Evolutionary conservation across 2,329 filamentous ascomycete species (phyloP).

Genomic region (Daldinia eschscholtzii): DNA sequence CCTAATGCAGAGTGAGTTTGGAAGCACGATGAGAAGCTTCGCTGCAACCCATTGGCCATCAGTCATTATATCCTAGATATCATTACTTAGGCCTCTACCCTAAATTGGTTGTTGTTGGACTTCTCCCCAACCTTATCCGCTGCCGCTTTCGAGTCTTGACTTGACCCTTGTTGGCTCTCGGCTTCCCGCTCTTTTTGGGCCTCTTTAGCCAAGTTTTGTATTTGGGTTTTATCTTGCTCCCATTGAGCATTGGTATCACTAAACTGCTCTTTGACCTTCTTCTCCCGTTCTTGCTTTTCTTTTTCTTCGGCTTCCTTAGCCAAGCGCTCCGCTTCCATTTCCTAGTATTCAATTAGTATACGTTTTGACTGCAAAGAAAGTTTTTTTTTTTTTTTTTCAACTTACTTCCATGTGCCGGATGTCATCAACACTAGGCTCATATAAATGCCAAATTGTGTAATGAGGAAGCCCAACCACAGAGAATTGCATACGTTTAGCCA

Average conservation of each 20-base stretch:
- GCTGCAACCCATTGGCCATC: conserved; percentile 16
- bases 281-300: conserved; percentile 76
- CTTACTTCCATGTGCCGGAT: conserved; percentile 92
- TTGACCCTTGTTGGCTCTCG: conserved; percentile 34
- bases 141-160: conserved; percentile 33
- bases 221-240: conserved; percentile 88
- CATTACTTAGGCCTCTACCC: conserved; percentile 42
- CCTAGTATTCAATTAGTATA: conserved; percentile 60
- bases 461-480: conserved; percentile 96
- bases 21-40: conserved; percentile 11
- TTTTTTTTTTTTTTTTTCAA: neutral
- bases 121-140: conserved; percentile 42
- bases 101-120: conserved; percentile 41
- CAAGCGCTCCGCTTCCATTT: conserved; percentile 91
- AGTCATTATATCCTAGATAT: conserved; percentile 32
- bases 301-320: conserved; percentile 84
- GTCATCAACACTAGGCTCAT: conserved; percentile 98
- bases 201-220: conserved; percentile 76
- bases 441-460: conserved; percentile 99
- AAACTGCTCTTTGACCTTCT: conserved; percentile 86
- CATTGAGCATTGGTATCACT: conserved; percentile 82
- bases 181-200: conserved; percentile 53
- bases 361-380: neutral
- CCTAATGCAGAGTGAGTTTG: conserved; percentile 25
- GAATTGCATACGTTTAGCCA: conserved; percentile 96